phyloP scores from a whole-genome alignment of 2,329 filamentous ascomycete genomes.

The Penicillium griseofulvum region DNA sequence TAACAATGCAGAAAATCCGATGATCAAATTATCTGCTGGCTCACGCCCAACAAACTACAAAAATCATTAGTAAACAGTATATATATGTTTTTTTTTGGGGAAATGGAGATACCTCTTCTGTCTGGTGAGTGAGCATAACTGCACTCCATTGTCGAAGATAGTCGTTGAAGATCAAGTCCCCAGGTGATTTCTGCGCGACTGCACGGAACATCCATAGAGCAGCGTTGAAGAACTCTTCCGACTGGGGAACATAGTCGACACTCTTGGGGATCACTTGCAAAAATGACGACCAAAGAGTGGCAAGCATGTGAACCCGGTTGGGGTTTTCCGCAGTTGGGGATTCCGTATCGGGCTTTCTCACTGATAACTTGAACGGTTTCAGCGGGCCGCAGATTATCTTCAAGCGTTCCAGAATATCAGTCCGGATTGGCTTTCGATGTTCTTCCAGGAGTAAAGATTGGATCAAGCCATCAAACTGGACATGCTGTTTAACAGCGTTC shows the following conservation, averaged over 20 bases:
- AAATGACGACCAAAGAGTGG: slow-evolving; percentile 47
- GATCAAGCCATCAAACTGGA: slow-evolving; percentile 40
- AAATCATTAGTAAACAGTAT: slow-evolving; percentile 19
- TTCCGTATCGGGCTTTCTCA: slow-evolving; percentile 18
- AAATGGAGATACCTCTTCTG: slow-evolving; percentile 38
- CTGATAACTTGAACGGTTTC: slow-evolving; percentile 30
- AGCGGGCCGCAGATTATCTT: slow-evolving; percentile 36
- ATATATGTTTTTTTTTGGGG: neutral
- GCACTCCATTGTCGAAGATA: slow-evolving; percentile 45
- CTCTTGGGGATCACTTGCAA: slow-evolving; percentile 41
- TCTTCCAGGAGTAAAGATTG: slow-evolving; percentile 47
- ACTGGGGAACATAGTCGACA: slow-evolving; percentile 37
- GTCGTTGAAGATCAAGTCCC: slow-evolving; percentile 38
- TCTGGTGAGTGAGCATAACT: slow-evolving; percentile 44
- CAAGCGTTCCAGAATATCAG: slow-evolving; percentile 40
- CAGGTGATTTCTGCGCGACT: slow-evolving; percentile 40
- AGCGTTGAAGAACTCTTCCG: slow-evolving; percentile 49
- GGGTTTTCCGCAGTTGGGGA: slow-evolving; percentile 25
- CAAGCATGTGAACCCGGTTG: slow-evolving; percentile 40
- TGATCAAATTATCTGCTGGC: slow-evolving; percentile 42
- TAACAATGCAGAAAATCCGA: slow-evolving; percentile 46
- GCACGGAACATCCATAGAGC: slow-evolving; percentile 44
- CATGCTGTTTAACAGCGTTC: slow-evolving; percentile 41
- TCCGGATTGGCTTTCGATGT: slow-evolving; percentile 37
- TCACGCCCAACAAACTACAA: slow-evolving; percentile 48